Percentiles rank a stretch among this genome's conserved stretches.
phyloP scores from a whole-genome alignment of 257 asterid species.

The Solanum appendiculatum region DNA sequence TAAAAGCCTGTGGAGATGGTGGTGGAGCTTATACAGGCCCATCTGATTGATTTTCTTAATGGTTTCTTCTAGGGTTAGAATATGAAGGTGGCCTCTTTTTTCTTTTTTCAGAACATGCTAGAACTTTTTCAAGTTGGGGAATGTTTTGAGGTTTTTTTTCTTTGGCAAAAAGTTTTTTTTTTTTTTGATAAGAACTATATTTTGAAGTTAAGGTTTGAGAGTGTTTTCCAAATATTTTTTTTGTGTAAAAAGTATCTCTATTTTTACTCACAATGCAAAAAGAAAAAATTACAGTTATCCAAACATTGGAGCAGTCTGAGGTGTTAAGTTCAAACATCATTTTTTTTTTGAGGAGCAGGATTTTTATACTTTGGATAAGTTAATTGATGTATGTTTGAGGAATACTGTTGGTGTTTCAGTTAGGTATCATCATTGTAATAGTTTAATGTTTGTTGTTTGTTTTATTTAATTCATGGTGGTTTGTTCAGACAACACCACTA shows the following conservation, averaged over 20 bases:
- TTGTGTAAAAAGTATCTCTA: neutral
- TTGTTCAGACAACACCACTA: neutral
- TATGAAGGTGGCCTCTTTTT: neutral
- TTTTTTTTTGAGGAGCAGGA: neutral
- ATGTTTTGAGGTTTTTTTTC: neutral
- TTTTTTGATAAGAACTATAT: neutral
- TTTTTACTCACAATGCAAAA: neutral
- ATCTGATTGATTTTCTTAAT: neutral
- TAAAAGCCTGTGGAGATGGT: neutral
- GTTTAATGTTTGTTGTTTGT: neutral
- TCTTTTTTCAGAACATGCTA: neutral
- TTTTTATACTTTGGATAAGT: neutral
- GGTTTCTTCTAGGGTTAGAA: neutral
- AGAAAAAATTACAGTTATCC: neutral
- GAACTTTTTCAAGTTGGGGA: neutral
- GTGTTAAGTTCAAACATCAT: neutral
- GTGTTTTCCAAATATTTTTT: neutral
- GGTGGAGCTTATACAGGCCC: neutral
- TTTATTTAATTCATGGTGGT: neutral
- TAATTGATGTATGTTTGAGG: neutral
- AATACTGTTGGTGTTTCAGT: neutral
- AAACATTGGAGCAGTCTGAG: neutral
- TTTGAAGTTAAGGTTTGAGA: neutral
- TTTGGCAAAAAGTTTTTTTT: neutral
- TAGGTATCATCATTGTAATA: neutral